Evolutionary conservation across 2,329 filamentous ascomycete genomes (phyloP), one percentile per base, ranked within the genome.

Genomic region (Ascochyta rabiei): DNA sequence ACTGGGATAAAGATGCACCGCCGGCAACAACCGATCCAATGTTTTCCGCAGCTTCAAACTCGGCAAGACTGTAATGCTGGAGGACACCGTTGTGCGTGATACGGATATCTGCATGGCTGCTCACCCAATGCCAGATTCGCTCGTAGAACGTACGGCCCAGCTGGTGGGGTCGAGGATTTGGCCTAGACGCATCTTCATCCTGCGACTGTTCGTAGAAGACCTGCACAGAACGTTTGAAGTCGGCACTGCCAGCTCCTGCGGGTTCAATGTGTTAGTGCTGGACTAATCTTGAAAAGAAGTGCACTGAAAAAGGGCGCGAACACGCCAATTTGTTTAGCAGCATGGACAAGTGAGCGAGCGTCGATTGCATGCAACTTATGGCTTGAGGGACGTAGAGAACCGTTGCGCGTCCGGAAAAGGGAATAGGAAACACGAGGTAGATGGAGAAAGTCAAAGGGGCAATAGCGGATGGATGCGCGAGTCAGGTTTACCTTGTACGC

Each of bases 71-170:
- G 16, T 70, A 64, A 3, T 56, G 53, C 48, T 61, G 53, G 48
- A 61, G 53, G 59, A 79, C 75, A 21, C 74, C 70, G 44, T 81
- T 71, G 23, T 77, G 70, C 21, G 81, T 76, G 28, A 86, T 77
- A 3, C 77, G 81, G 39, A 87, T 77, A 56, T 87, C 85, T 1
- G 80, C 77, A 62, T 86, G 80, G 39, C 72, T 73, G 10, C 73
- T 79, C 45, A 88, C 74, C 84, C 84, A 87, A 31, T 74, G 72
- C 83, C 85, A 87, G 31, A 84, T 75, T 43, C 78, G 80, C 43
- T 81, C 77, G 53, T 84, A 75, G 56, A 87, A 80, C 7, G 59
- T 71, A 31, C 79, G 77, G 62, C 86, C 82, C 42, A 84, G 39
- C 19, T 34, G 56, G 23, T 15, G 57, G 9, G 57, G 47, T 13